These are phyloP conservation scores for Cadophora sp. DNA, from an alignment of 2,329 filamentous ascomycete species.

Conservation along the genomic window DNA sequence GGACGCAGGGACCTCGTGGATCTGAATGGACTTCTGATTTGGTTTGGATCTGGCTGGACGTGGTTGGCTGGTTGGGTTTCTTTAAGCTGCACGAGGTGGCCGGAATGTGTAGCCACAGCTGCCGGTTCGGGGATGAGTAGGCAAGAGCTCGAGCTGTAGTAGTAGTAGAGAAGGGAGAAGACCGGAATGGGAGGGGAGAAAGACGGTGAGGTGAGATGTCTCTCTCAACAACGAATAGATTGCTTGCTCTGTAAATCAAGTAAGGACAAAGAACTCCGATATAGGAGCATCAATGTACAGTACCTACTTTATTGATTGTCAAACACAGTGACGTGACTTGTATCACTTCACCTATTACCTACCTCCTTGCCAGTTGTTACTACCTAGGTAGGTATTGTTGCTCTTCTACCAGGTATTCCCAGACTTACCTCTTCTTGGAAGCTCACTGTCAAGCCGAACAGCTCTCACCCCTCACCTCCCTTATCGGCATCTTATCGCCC, in stretches of 20 bases:
- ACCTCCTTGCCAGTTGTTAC: too few relatives aligned
- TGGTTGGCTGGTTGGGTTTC: conserved; percentile 1
- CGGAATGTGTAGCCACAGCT: conserved; percentile 13
- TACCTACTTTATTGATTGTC: not conserved
- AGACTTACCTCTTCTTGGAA: conserved; percentile 10
- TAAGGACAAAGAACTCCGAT: not conserved
- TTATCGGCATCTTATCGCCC: conserved; percentile 16
- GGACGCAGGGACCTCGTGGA: conserved; percentile 14
- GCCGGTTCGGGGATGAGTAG: conserved; percentile 2
- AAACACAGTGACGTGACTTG: not conserved
- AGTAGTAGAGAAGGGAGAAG: not conserved
- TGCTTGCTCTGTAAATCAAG: not conserved
- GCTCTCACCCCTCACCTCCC: not conserved
- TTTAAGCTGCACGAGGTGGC: conserved; percentile 14
- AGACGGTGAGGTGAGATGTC: conserved; percentile 6
- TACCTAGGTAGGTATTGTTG: too few relatives aligned
- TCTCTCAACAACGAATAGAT: conserved; percentile 12
- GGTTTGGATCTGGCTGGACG: not conserved
- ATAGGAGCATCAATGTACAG: not conserved
- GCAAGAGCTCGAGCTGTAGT: too few relatives aligned
- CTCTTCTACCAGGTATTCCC: not conserved
- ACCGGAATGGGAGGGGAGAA: not conserved
- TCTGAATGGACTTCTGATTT: conserved; percentile 1
- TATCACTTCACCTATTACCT: not conserved
- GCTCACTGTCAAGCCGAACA: too few relatives aligned